phyloP scores from a whole-genome alignment of 1,284 basidiomycete genomes.

The Puccinia polysora region DNA sequence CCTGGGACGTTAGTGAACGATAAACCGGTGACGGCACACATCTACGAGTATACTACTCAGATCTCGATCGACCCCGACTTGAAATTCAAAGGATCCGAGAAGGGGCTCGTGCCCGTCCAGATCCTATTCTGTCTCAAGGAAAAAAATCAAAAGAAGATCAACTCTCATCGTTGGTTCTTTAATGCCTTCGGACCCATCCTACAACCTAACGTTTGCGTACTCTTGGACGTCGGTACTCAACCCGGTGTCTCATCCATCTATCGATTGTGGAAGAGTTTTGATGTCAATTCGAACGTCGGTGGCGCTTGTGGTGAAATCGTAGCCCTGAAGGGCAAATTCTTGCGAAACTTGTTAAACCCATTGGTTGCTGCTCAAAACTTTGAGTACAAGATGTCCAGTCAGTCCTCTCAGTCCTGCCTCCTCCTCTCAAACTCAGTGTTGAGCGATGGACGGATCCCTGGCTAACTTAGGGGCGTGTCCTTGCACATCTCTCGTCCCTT shows the following conservation, averaged over 20 bases:
- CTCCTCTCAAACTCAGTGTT: neutral
- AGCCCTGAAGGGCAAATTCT: slow-evolving; percentile 78
- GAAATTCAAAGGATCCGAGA: slow-evolving; percentile 75
- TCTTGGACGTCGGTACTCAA: slow-evolving; percentile 90
- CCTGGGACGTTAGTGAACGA: slow-evolving; percentile 81
- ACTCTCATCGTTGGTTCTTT: slow-evolving; percentile 60
- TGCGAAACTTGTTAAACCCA: slow-evolving; percentile 72
- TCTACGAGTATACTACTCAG: slow-evolving; percentile 83
- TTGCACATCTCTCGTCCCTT: no score
- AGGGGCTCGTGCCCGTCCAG: slow-evolving; percentile 78
- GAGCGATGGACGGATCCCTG: neutral
- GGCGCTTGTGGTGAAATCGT: slow-evolving; percentile 97
- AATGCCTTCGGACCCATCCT: slow-evolving; percentile 54
- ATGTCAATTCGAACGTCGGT: slow-evolving; percentile 89
- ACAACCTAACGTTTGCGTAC: slow-evolving; percentile 78
- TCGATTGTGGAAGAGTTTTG: slow-evolving; percentile 94
- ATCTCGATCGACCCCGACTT: slow-evolving; percentile 73
- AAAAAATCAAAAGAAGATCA: slow-evolving; percentile 82
- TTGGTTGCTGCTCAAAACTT: slow-evolving; percentile 86
- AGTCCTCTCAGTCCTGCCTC: slow-evolving; percentile 5
- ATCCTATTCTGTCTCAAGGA: slow-evolving; percentile 92
- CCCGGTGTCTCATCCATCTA: slow-evolving; percentile 85
- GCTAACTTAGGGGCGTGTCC: neutral
- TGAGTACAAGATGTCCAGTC: slow-evolving; percentile 86
- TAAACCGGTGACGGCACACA: slow-evolving; percentile 79